Percentiles rank a stretch among this genome's conserved stretches.
phyloP scores from a whole-genome alignment of 2,329 filamentous ascomycete genomes.

The Huntiella savannae region DNA sequence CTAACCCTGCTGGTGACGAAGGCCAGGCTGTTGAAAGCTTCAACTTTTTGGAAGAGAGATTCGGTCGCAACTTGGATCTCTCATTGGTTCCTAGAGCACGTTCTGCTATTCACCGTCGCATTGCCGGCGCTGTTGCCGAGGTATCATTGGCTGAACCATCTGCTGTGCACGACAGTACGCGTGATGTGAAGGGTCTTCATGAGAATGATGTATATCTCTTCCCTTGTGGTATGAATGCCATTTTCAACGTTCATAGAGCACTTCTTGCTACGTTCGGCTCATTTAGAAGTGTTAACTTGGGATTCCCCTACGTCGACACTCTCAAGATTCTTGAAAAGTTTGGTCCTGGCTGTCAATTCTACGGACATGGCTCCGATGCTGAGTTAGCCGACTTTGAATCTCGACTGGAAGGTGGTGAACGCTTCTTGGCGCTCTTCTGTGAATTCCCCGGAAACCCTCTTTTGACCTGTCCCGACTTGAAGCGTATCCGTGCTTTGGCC shows the following conservation, averaged over 20 bases:
- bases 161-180: conserved; percentile 21
- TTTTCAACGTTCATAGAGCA: conserved; percentile 69
- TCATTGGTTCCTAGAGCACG: conserved; percentile 66
- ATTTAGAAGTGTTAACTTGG: conserved; percentile 69
- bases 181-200: conserved; percentile 45
- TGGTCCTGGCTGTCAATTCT: conserved; percentile 74
- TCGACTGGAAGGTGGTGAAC: conserved; percentile 51
- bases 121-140: conserved; percentile 68
- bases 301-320: conserved; percentile 96
- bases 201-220: conserved; percentile 82
- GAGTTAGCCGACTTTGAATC: conserved; percentile 72
- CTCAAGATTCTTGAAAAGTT: conserved; percentile 91
- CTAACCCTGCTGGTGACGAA: conserved; percentile 11
- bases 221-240: conserved; percentile 84
- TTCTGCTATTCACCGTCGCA: conserved; percentile 66
- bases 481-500: conserved; percentile 60
- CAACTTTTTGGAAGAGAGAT: conserved; percentile 81
- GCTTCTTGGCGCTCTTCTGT: conserved; percentile 69
- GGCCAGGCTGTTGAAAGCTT: conserved; percentile 40
- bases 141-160: conserved; percentile 17
- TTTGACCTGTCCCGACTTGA: conserved; percentile 64
- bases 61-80: conserved; percentile 74
- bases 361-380: conserved; percentile 55
- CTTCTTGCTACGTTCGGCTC: conserved; percentile 45
- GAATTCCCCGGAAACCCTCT: conserved; percentile 92